Conservation (phyloP, 805 yeast species). For the Spathaspora sp. region DNA sequence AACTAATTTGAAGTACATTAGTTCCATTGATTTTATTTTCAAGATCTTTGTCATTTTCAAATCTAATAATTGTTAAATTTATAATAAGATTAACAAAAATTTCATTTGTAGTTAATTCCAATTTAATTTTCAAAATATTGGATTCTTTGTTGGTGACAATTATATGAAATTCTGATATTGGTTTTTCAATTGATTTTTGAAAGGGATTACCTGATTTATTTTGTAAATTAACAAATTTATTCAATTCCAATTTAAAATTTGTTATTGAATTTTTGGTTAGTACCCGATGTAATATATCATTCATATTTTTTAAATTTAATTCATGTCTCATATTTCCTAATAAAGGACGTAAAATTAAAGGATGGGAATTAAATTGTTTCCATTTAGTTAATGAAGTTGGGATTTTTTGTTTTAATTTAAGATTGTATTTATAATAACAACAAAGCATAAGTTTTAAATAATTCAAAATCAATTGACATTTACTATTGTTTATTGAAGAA, state of each 20-base stretch:
- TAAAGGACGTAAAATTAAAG: constrained; percentile 51
- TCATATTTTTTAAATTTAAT: constrained; percentile 26
- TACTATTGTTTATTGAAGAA: constrained; percentile 27
- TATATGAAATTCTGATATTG: constrained; percentile 27
- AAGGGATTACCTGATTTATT: constrained; percentile 26
- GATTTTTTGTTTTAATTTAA: constrained; percentile 37
- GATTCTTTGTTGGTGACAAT: constrained; percentile 16
- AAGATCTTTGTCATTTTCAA: constrained; percentile 19
- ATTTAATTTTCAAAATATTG: constrained; percentile 19
- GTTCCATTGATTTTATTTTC: constrained; percentile 26
- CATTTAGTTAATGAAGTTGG: constrained; percentile 47
- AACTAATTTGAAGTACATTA: constrained; percentile 42
- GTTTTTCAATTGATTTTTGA: constrained; percentile 36
- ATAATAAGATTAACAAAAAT: constrained; percentile 38
- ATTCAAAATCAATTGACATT: constrained; percentile 52
- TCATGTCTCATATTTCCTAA: constrained; percentile 60
- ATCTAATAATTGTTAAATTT: constrained; percentile 32
- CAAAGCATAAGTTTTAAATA: constrained; percentile 61
- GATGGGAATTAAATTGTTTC: constrained; percentile 41
- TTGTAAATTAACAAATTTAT: constrained; percentile 25
- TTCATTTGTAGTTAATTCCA: constrained; percentile 36
- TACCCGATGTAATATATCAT: constrained; percentile 24
- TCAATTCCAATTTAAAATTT: constrained; percentile 6
- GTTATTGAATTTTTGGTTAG: constrained; percentile 4
- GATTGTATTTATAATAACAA: constrained; percentile 49